Evolutionary conservation across 176 grass and related monocot genomes (phyloP).

Genomic region (Lolium multiflorum): DNA sequence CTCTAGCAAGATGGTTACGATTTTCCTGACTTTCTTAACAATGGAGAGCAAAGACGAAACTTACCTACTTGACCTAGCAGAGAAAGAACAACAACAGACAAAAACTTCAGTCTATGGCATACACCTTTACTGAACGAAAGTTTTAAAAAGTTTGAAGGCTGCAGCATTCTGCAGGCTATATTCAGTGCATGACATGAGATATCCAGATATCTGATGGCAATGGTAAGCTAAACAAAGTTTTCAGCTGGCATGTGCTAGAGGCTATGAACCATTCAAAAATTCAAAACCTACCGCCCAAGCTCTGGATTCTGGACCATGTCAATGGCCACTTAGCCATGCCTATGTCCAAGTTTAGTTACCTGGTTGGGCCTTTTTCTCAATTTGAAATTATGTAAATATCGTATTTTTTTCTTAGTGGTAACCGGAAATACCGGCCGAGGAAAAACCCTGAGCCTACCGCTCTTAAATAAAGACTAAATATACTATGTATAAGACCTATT

Average conservation of each 20-base stretch:
- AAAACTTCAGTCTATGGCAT: background rate
- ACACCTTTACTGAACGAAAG: background rate
- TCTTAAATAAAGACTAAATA: no score
- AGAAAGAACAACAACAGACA: conserved; percentile 2
- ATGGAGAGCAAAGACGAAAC: conserved; percentile 21
- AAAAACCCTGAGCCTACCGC: no score
- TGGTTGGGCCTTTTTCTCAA: no score
- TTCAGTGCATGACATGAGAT: background rate
- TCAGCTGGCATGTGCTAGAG: background rate
- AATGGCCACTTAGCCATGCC: background rate
- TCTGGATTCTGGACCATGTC: conserved; percentile 10
- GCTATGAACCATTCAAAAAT: background rate
- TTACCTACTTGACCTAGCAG: conserved; percentile 7
- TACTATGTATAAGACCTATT: no score
- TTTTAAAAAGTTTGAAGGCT: conserved; percentile 19
- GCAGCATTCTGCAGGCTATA: background rate
- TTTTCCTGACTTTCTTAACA: background rate
- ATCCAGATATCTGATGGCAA: background rate
- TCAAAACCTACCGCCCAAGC: background rate
- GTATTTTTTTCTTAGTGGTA: no score
- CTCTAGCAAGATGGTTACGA: background rate
- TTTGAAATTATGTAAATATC: no score
- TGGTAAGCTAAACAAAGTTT: conserved; percentile 5
- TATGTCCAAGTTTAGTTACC: background rate
- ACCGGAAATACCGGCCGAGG: no score